Evolutionary conservation across 148 eudicot genomes (phyloP).

Genomic region (Vaccinium myrtillus): DNA sequence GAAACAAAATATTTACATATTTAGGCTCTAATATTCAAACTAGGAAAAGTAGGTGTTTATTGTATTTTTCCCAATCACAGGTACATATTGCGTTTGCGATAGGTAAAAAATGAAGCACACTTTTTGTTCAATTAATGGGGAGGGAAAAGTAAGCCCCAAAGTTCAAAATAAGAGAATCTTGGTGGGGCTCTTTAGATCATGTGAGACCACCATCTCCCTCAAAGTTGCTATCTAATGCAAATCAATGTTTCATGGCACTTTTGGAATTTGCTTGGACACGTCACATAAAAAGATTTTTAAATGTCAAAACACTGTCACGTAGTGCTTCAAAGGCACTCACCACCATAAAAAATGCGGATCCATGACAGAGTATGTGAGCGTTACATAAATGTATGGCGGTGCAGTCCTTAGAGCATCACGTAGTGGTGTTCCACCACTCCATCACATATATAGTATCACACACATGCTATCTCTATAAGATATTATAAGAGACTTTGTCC

Average conservation of each 20-base stretch:
- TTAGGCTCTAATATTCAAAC: no score
- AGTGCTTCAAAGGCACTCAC: no score
- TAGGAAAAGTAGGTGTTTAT: no score
- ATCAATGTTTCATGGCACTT: not conserved
- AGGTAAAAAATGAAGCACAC: not conserved
- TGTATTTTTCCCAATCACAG: no score
- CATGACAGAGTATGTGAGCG: no score
- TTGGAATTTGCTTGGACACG: conserved; percentile 7
- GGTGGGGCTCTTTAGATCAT: not conserved
- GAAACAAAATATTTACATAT: no score
- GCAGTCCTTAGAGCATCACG: no score
- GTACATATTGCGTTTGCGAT: no score
- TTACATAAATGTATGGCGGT: no score
- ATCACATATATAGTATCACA: not conserved
- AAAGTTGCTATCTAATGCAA: not conserved
- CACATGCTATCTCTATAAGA: not conserved
- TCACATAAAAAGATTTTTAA: not conserved
- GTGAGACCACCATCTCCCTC: not conserved
- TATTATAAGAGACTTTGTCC: not conserved
- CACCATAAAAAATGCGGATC: no score
- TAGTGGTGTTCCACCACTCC: no score
- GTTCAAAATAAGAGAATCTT: not conserved
- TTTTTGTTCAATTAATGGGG: not conserved
- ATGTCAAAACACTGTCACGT: no score
- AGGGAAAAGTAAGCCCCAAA: not conserved